These are phyloP conservation scores for Russula olivacea DNA, from an alignment of 768 basidiomycete genomes.

Conservation along the genomic window DNA sequence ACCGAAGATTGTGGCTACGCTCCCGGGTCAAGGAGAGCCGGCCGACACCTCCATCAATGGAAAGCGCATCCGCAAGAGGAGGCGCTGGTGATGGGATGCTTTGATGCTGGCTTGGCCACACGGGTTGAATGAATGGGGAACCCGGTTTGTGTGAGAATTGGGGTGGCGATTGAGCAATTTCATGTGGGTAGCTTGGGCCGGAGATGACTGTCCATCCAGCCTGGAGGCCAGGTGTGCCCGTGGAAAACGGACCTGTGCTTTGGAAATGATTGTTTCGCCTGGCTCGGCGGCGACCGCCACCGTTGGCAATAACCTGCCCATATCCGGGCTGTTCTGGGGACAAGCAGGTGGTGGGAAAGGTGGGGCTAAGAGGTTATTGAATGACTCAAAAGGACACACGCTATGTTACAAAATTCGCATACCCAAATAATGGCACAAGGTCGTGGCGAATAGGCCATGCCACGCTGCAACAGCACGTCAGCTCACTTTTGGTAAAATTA, in stretches of 20 bases:
- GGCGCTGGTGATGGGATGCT: slow-evolving; percentile 13
- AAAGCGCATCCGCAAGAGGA: slow-evolving; percentile 14
- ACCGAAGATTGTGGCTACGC: slow-evolving; percentile 32
- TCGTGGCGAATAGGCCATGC: slow-evolving; percentile 87
- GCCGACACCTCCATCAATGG: slow-evolving; percentile 27
- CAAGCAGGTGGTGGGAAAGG: slow-evolving; percentile 76
- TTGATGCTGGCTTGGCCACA: slow-evolving; percentile 7
- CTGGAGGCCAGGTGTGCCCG: slow-evolving; percentile 18
- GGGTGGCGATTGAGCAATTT: slow-evolving; percentile 10
- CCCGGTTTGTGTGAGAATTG: slow-evolving; percentile 4
- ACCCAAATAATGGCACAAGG: slow-evolving; percentile 86
- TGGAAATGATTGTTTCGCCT: slow-evolving; percentile 21
- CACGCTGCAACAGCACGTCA: slow-evolving; percentile 46
- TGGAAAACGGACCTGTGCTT: slow-evolving; percentile 10
- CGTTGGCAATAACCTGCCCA: slow-evolving; percentile 66
- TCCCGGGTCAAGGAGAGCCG: slow-evolving; percentile 33
- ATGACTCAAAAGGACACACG: slow-evolving; percentile 19
- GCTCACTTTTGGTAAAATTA: neutral
- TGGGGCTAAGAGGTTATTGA: slow-evolving; percentile 47
- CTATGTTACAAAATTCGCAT: slow-evolving; percentile 24
- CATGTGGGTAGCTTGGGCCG: slow-evolving; percentile 19
- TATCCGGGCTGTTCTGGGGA: slow-evolving; percentile 83
- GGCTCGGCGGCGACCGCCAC: slow-evolving; percentile 21
- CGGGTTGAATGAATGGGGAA: slow-evolving; percentile 14
- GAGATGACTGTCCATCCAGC: slow-evolving; percentile 26